These are phyloP conservation scores for Globisporangium irregulare DNA, from an alignment of 352 stramenopile species.

Conservation along the genomic window DNA sequence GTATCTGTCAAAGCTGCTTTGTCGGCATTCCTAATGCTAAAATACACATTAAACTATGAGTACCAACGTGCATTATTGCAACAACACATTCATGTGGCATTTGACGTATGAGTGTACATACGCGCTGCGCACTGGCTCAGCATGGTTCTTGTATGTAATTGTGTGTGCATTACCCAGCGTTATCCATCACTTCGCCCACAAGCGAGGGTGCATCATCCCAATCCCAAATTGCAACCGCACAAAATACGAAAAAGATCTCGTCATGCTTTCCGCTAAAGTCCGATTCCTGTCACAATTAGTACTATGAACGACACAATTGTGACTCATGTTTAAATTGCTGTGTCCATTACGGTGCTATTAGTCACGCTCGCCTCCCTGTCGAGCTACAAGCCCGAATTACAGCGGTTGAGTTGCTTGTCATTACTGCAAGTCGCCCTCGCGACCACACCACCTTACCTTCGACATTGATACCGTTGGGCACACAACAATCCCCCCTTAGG, in stretches of 20 bases:
- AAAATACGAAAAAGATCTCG: not conserved
- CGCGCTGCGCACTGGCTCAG: not conserved
- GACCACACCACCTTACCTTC: no score
- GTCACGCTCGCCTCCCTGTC: no score
- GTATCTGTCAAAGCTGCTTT: not conserved
- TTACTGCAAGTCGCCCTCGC: no score
- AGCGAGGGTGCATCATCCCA: not conserved
- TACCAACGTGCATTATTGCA: not conserved
- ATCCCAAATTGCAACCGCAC: not conserved
- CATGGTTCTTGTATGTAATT: not conserved
- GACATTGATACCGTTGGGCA: no score
- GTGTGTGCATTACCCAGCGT: not conserved
- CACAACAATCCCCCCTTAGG: no score
- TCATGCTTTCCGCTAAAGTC: not conserved
- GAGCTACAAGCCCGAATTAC: no score
- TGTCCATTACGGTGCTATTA: no score
- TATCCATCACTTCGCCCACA: constrained; percentile 7
- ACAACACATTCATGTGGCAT: not conserved
- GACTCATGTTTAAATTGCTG: no score
- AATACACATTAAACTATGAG: constrained; percentile 13
- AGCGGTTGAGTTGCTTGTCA: no score
- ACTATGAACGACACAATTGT: not conserved
- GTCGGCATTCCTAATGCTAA: not conserved
- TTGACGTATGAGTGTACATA: not conserved
- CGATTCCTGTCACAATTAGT: not conserved